Conservation (phyloP, 2,329 filamentous ascomycete genomes). For the Grosmannia serpens region DNA sequence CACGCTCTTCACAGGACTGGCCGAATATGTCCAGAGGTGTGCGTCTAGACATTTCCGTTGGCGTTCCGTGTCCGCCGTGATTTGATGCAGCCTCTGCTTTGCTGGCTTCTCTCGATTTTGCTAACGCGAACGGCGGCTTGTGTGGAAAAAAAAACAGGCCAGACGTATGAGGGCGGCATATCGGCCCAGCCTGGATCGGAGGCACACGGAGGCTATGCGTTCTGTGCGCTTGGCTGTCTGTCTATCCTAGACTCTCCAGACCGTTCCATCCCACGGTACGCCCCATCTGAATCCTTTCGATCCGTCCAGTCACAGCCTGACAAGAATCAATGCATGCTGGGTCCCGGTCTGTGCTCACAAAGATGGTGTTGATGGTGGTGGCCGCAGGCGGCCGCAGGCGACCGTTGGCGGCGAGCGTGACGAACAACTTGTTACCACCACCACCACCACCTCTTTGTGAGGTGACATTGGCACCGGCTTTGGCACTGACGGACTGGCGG, state of each 20-base stretch:
- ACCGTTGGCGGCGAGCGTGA: not conserved
- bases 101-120: not conserved
- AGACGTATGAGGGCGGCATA: constrained; percentile 92
- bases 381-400: not conserved
- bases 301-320: constrained; percentile 23
- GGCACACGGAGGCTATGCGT: constrained; percentile 93
- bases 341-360: constrained; percentile 9
- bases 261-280: constrained; percentile 60
- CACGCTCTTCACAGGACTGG: constrained; percentile 59
- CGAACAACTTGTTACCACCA: not conserved
- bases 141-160: constrained; percentile 41
- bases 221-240: constrained; percentile 83
- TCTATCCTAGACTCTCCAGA: constrained; percentile 74
- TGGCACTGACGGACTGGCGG: not conserved
- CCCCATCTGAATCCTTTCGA: not conserved
- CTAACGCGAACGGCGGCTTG: not conserved
- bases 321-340: constrained; percentile 25
- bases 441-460: not conserved
- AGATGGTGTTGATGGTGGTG: constrained; percentile 3
- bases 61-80: not conserved
- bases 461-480: not conserved
- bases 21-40: constrained; percentile 73
- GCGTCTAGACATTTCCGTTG: constrained; percentile 26
- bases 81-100: not conserved
- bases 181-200: constrained; percentile 76